Evolutionary conservation across 768 basidiomycete species (phyloP), one percentile per base, ranked within the genome.

Genomic region (Stropharia rugosoannulata): DNA sequence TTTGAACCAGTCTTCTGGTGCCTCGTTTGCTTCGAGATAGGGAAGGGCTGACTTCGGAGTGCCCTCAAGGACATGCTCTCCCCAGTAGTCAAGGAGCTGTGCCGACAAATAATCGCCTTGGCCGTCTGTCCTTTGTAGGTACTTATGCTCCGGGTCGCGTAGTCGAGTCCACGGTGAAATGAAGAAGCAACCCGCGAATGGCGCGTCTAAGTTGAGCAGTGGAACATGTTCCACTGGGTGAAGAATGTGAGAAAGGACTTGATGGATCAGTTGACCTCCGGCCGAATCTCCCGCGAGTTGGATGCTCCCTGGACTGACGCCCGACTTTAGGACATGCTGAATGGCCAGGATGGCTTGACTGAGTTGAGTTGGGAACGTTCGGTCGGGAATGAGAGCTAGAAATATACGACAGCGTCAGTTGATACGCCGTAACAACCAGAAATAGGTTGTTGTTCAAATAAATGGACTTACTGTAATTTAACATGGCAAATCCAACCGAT

Each of bases 271-370:
- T 49, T 69, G 68, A 0, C 55, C 74, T 4, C 72, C 71, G 3
- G 74, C 74, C 2, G 73, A 74, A 47, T 75, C 74, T 5, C 73
- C 72, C 3, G 62, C 62, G 2, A 75, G 43, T 46, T 70, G 64
- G 25, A 75, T 64, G 36, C 70, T 65, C 35, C 62, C 55, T 0
- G 69, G 68, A 3, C 59, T 43, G 6, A 72, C 58, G 8, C 69
- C 72, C 1, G 40, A 51, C 8, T 63, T 58, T 2, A 70, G 16
- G n/a, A 75, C 62, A 51, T 68, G 66, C 27, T 70, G 42, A 5
- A 75, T 50, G 0, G 70, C 67, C 0, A 62, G 48, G 2, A 66
- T 46, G 19, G 64, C 61, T 58, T 73, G 71, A 2, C 57, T 57
- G 15, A 72, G 64, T 19, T 66, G 72, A 2, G 62, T 64, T 5